Base-by-base conservation (phyloP, 495 filamentous ascomycete species). In the Hypoxylon subgilvum region DNA sequence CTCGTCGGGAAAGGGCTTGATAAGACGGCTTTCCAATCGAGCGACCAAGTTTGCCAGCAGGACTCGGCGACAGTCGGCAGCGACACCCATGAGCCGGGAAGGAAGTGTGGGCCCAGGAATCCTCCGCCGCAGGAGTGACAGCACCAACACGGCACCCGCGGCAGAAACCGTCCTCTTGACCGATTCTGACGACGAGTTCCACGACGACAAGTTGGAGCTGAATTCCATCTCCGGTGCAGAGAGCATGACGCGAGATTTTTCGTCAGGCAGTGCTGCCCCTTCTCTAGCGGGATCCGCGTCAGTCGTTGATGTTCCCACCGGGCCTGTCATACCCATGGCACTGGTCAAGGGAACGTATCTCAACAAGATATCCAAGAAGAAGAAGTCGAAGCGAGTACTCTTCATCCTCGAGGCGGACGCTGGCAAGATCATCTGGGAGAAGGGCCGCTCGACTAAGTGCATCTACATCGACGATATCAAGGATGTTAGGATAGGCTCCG, bases 391-490 rank as follows among this genome's bases (percentile, higher is more conserved):
- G 66, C 80, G 84, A 44, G 78, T 96, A 34, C 85, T 75, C 23
- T 88, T 97, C 58, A 81, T 85, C 23, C 79, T 97, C 1, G 89
- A 97, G 65, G 79, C 87, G 16, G 86, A 90, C 44, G 81, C 88
- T 4, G 91, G 87, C 39, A 94, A 90, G 69, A 89, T 97, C 27
- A 86, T 79, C 25, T 98, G 94, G 94, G 87, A 95, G 72, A 82
- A 83, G 12, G 85, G 82, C 3, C 89, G 89, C 43, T 83, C 87
- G 0, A 81, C 85, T 1, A 97, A 96, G 57, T 83, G 82, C 13
- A 88, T 98, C 61, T 95, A 95, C 67, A 86, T 98, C 51, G 94
- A 98, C 59, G 91, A 98, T 66, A 92, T 98, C 64, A 87, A 87
- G 61, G 90, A 96, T 57, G 90, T 98, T 35, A 86, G 91, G 45